These are phyloP conservation scores for Balamuthia mandrillaris DNA, from an alignment of 208 protist genomes.

Conservation along the genomic window DNA sequence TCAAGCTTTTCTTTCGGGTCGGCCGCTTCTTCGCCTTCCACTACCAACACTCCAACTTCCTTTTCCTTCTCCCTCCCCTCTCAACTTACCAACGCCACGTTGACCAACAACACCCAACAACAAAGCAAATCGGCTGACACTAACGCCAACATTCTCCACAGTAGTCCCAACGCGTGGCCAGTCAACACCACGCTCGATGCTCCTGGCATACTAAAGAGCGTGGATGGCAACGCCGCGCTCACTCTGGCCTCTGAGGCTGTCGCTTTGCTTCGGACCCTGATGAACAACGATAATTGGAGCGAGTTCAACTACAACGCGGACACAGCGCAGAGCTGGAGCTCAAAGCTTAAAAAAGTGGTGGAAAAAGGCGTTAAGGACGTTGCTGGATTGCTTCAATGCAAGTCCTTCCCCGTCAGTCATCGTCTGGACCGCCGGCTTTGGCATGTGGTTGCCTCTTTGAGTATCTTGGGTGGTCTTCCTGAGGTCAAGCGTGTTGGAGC, in stretches of 20 bases:
- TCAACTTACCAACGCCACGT: no score
- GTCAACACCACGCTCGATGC: neutral
- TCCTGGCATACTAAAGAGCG: neutral
- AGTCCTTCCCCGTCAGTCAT: slow-evolving; percentile 7
- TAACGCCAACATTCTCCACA: neutral
- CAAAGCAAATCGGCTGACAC: no score
- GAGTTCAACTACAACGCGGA: no score
- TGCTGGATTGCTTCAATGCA: neutral
- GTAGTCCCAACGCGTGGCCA: neutral
- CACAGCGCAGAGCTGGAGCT: neutral
- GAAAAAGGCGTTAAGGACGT: neutral
- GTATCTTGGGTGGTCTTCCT: slow-evolving; percentile 8
- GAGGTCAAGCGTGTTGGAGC: slow-evolving; percentile 2
- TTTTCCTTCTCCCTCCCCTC: no score
- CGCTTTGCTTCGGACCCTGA: neutral
- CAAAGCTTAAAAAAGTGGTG: neutral
- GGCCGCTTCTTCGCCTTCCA: no score
- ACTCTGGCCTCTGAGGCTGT: slow-evolving; percentile 9
- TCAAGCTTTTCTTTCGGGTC: no score
- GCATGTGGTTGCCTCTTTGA: neutral
- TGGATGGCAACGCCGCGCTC: neutral
- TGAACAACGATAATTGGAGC: no score
- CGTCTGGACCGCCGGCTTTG: neutral
- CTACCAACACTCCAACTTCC: no score
- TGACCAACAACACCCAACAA: no score